Base-by-base conservation (phyloP, 495 filamentous ascomycete genomes). In the Penicillium daleae region DNA sequence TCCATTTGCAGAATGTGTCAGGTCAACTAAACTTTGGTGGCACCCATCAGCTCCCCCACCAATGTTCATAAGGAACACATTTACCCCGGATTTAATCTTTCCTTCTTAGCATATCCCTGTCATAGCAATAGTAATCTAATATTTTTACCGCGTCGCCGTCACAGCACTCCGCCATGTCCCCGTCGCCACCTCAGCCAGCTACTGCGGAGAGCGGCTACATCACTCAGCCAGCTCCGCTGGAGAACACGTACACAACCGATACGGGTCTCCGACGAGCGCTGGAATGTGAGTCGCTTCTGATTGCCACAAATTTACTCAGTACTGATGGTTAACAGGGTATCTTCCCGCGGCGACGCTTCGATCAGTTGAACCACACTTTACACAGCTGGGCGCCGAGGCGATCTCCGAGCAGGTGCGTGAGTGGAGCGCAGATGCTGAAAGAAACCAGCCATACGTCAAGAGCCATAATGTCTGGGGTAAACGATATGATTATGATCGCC, bases 391-490 rank as follows among this genome's bases (percentile, higher is more conserved):
- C 52, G 72, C 59, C 24, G 75, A 78, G 46, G 75, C 74, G 6
- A 60, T 78, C 24, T 78, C 74, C 9, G 65, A 70, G 3, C 61
- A 59, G 42, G 59, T 78, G 12, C 65, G 68, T 1, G 74, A 74
- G 42, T 78, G 72, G 75, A 76, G 66, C 48, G 72, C 69, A 0
- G 72, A 78, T 54, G 74, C 76, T 0, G 76, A 78, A 62, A 61
- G 69, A 1, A 68, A 78, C 31, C 72, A 73, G 52, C 76, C 76
- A 15, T 76, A 75, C 46, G 71, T 78, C 19, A 78, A 78, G 57
- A 69, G 67, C 39, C 64, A 72, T 31, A 75, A 78, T 61, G 76
- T 76, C 8, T 78, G 76, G 76, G 76, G 76, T 2, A 66, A 73
- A 33, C 61, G 69, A 44, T 76, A 80, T 58, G 70, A 73, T 15